Evolutionary conservation across 495 filamentous ascomycete species (phyloP).

Genomic region (Penicillium canescens): DNA sequence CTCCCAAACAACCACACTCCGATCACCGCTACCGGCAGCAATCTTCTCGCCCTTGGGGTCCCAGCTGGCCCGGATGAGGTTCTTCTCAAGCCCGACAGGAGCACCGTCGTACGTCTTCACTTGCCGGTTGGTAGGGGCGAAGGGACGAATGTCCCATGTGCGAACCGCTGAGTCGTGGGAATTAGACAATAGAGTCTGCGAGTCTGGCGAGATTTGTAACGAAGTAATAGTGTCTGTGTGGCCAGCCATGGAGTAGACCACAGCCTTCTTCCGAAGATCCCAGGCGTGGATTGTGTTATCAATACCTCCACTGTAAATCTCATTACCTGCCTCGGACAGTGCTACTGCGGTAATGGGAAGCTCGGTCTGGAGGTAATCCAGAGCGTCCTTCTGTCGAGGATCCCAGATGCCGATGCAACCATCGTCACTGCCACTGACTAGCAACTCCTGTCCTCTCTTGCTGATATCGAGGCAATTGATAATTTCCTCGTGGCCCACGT

Average conservation of each 20-base stretch:
- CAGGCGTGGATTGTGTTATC: slow-evolving; percentile 97
- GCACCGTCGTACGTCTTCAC: slow-evolving; percentile 88
- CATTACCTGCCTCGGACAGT: slow-evolving; percentile 88
- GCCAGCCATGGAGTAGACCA: slow-evolving; percentile 83
- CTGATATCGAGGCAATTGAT: slow-evolving; percentile 88
- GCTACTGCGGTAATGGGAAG: slow-evolving; percentile 93
- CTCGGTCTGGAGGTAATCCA: slow-evolving; percentile 86
- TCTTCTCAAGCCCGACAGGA: slow-evolving; percentile 83
- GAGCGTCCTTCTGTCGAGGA: slow-evolving; percentile 83
- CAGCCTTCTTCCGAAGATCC: slow-evolving; percentile 88
- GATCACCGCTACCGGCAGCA: slow-evolving; percentile 85
- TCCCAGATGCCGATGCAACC: slow-evolving; percentile 97
- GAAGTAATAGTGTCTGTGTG: slow-evolving; percentile 93
- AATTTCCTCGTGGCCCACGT: slow-evolving; percentile 91
- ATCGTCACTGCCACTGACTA: slow-evolving; percentile 89
- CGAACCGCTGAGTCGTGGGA: slow-evolving; percentile 90
- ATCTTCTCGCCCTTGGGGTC: slow-evolving; percentile 82
- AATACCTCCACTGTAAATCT: slow-evolving; percentile 92
- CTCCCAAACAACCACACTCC: slow-evolving; percentile 90
- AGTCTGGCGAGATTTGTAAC: slow-evolving; percentile 85
- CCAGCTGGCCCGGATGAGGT: slow-evolving; percentile 90
- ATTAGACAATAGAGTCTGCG: slow-evolving; percentile 86
- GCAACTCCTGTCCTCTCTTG: slow-evolving; percentile 82
- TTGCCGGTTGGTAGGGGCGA: slow-evolving; percentile 82
- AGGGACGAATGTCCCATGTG: slow-evolving; percentile 96